Evolutionary conservation across 2,329 filamentous ascomycete genomes (phyloP), one percentile per base, ranked within the genome.

Genomic region (Rhinocladiella mackenziei): DNA sequence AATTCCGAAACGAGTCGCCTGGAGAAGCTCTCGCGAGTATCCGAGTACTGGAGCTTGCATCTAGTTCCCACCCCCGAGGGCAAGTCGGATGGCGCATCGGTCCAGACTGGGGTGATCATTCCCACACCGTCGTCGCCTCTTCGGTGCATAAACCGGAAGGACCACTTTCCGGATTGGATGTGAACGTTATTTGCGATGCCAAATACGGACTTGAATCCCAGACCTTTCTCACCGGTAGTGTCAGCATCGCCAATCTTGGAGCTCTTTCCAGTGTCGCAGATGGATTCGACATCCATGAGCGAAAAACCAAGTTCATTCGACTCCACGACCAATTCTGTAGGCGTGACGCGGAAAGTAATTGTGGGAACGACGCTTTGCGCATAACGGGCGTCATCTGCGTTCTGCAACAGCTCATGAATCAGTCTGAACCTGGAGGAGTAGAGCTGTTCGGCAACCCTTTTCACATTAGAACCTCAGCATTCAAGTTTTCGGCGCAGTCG

Each of bases 231-330:
- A 1, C 62, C 61, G 25, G 61, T 61, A 48, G 55, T 60, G 1
- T 56, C 53, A 22, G 51, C 49, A 20, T 57, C 41, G 26, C 37
- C 26, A 8, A 37, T 34, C 50, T 70, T 70, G 2, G 65, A 64
- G 51, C 66, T 65, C 22, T 59, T 47, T 1, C 62, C 62, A 7
- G 60, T 62, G 7, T 45, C 51, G 48, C 66, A 71, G 11, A 71
- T 67, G 0, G 68, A 62, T 29, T 56, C 42, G 20, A 69, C 48
- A 47, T 71, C 59, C 3, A 51, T 50, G 5, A 55, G 30, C 2
- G 53, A 61, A 48, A 70, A 70, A 1, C 67, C 67, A 45, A 75
- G 59, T 42, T 69, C 67, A 32, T 69, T 70, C 10, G 57, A 33
- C 13, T 49, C 42, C 11, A 46, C 22, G 11, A 48, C 45, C 25